Base-by-base conservation (phyloP, 129 eudicot species). In the Silybum marianum region DNA sequence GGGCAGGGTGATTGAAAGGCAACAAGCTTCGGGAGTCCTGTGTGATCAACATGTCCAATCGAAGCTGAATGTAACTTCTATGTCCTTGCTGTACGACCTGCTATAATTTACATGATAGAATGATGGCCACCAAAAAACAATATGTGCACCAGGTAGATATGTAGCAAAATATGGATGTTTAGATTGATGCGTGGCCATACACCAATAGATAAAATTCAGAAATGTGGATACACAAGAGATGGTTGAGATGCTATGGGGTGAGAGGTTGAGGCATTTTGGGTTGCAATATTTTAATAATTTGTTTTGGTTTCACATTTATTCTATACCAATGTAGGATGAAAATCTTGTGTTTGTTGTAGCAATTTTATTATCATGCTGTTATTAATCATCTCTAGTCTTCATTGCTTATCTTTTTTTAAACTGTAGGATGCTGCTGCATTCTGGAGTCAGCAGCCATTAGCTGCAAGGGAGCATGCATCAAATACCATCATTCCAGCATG, bases 371-470 rank as follows among this genome's bases (percentile, higher is more conserved):
- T 72, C 9, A 72, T 60, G 78, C 21, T 14, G 65, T 39, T 14
- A 80, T 18, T 62, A 58, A 18, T 18, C 25, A 72, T 80, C 42
- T 63, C 62, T 21, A 38, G 23, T 72, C 23, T 72, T 51, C 40
- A 72, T 63, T 11, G 2, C 38, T 38, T 12, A 38, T 75, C 25
- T 77, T 75, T 39, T 46, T 81, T 42, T 21, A 22, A 46, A 66
- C 60, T 77, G 76, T 77, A 91, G 98, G 98, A 94, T 84, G 93
- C 96, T 78, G 92, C 93, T 46, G 63, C 89, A 75, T 96, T 93
- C 63, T 93, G 99, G 99, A 88, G 90, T 86, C 96, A 91, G 79
- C 92, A 90, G 84, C 97, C 99, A 28, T 86, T 93, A 81, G 88
- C 87, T 80, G 91, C 98, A 26, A 85, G 93, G 82, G 97, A 96